Base-by-base conservation (phyloP, 257 asterid species). In the Mitragyna speciosa region DNA sequence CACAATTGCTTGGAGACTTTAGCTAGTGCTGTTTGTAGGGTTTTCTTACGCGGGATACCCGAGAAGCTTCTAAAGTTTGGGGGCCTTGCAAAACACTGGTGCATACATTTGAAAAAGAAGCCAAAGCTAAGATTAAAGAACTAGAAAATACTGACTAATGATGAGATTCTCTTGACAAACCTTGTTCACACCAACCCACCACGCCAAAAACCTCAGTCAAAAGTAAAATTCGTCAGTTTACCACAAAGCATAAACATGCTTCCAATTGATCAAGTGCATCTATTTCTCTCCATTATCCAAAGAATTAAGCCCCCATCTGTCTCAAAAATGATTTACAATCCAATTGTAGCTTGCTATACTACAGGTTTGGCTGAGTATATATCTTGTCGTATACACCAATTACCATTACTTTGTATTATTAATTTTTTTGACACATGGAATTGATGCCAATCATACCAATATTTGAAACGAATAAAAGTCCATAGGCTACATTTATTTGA, bases 1-100 rank as follows among this genome's bases (percentile, higher is more conserved):
- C 16, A 48, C 52, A 51, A 41, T 24, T 8, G 15, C 74, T 39
- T 70, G 19, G 24, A 43, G 33, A 45, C 31, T 45, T 71, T 48
- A 24, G 5, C 3, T 6, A 3, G 20, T 24, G 30, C 15, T 2
- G n/a, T 47, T 6, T 28, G 43, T 73, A 1, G n/a, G 63, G 31
- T 26, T 51, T 31, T 73, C 49, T 51, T 12, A 31, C 49, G 12
- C 28, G 28, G 61, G 33, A 10, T 11, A n/a, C 4, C 6, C 12
- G 0, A 16, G 87, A 81, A 86, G 83, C 52, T 83, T 88, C 89
- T 48, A 14, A 81, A 84, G 89, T 86, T 84, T 77, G 89, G 89
- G 83, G 79, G 66, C 6, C 68, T 83, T 58, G 78, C 87, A 84
- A 80, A 76, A 76, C 24, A 58, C 72, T 30, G 11, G 28, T 45